A percentile compares a stretch with the other conserved stretches of the same genome.
phyloP scores from a whole-genome alignment of 257 asterid genomes.

The Solanum microdontum region DNA sequence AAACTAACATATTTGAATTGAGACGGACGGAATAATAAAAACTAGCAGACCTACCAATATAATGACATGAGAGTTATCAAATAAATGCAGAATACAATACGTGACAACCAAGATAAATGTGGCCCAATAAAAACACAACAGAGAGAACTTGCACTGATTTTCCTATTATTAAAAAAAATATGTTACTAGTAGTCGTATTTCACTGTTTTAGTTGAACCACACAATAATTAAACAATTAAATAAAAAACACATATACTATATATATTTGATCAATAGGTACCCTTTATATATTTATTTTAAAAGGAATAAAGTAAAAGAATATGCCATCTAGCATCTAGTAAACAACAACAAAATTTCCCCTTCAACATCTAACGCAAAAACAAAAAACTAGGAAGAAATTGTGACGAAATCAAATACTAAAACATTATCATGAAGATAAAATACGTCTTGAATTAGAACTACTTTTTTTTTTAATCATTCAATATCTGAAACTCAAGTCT shows the following conservation, averaged over 20 bases:
- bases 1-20: no score
- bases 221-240: not conserved
- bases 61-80: not conserved
- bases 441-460: not conserved
- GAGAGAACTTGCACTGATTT: not conserved
- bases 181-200: not conserved
- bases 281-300: not conserved
- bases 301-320: not conserved
- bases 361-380: not conserved
- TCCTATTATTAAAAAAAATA: not conserved
- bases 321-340: not conserved
- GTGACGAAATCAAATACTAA: not conserved
- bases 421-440: not conserved
- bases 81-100: not conserved
- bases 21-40: not conserved
- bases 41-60: slow-evolving; percentile 11
- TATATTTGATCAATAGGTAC: not conserved
- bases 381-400: not conserved
- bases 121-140: not conserved
- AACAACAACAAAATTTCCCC: not conserved
- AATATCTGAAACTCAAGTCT: not conserved
- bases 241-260: not conserved
- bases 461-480: not conserved
- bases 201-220: not conserved
- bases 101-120: not conserved